Evolutionary conservation across 192 early-diverging fungal species (phyloP), one percentile per base, ranked within the genome.

Genomic region (Tieghemiomyces parasiticus): DNA sequence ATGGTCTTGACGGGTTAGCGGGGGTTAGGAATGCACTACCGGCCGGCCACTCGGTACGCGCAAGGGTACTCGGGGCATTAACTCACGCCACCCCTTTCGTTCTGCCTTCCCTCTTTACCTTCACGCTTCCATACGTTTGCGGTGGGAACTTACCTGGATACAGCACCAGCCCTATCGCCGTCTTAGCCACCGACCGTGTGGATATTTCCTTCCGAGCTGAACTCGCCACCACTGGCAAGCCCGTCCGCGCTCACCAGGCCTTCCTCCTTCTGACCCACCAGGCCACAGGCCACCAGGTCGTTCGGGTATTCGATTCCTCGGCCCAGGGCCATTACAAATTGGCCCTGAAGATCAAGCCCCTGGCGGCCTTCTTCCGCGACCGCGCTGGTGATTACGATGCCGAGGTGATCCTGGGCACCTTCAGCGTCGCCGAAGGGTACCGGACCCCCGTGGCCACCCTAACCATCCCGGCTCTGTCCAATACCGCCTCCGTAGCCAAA

Each of bases 241-340:
- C 54, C 54, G 16, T 56, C 20, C 54, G 34, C 13, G 54, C 54
- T 19, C 54, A 56, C 34, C 54, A 56, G 32, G 54, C 54, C 8
- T 34, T 56, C 34, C 29, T 56, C 3, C 9, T 56, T 1, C 54
- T 56, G 2, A 56, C 54, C 54, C 54, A 56, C 29, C 31, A 24
- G 20, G 32, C 28, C 32, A 30, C 12, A 8, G 31, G 32, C 6
- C 28, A 29, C 32, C 31, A 56, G 33, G 16, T 56, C 16, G 19
- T 56, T 3, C 54, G 54, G 16, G 32, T 34, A 2, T 56, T 56
- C 34, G 54, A 56, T 29, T 56, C 54, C 16, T n/a, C 54, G 16
- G 2, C 9, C 31, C 32, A 31, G 30, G 54, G 54, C 20, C 2
- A 35, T 10, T 56, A 56, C 34, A 34, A 14, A 2, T 34, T 56